Evolutionary conservation across 2,329 filamentous ascomycete genomes (phyloP), one percentile per base, ranked within the genome.

Genomic region (Pestalotiopsis sp.): DNA sequence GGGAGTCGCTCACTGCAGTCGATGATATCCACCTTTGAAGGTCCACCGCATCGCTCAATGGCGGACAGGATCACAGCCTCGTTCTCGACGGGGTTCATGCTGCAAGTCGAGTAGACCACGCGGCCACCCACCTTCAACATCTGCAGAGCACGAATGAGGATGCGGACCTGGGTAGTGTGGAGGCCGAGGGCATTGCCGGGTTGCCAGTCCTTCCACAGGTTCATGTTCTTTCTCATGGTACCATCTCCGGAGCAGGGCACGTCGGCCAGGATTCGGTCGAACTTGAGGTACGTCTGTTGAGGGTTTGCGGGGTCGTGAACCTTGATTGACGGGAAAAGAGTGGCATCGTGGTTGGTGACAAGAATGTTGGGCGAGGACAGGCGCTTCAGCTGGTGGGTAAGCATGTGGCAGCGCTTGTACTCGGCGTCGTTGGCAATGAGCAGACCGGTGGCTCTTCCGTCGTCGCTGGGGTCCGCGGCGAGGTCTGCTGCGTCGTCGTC

Each of bases 1-100:
- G 92, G 91, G 14, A 99, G 85, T 76, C 92, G 85, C 71, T 92
- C 86, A 76, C 89, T 92, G 81, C 92, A 96, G 79, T 98, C 94
- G 67, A 98, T 80, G 58, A 99, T 90, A 71, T 92, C 88, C 63
- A 99, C 92, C 76, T 94, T 96, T 14, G 87, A 85, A 3, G 88
- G 81, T 3, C 96, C 96, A 70, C 96, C 96, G 75, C 94, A 98
- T 67, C 94, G 88, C 73, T 94, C 92, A 73, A 99, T 94, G 11
- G 96, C 96, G 30, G 92, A 91, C 1, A 93, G 90, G 69, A 99
- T 85, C 17, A 98, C 94, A 6, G 96, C 91, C 81, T 99, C 96
- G 76, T 99, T 97, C 83, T 99, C 96, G 35, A 98, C 89, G 0
- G 96, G 96, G 81, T 99, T 99, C 92, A 99, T 94, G 80, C 94